A percentile compares a stretch with the other conserved stretches of the same genome.
These are phyloP conservation scores for Suillus lakei DNA, from an alignment of 768 basidiomycete genomes.

Conservation along the genomic window DNA sequence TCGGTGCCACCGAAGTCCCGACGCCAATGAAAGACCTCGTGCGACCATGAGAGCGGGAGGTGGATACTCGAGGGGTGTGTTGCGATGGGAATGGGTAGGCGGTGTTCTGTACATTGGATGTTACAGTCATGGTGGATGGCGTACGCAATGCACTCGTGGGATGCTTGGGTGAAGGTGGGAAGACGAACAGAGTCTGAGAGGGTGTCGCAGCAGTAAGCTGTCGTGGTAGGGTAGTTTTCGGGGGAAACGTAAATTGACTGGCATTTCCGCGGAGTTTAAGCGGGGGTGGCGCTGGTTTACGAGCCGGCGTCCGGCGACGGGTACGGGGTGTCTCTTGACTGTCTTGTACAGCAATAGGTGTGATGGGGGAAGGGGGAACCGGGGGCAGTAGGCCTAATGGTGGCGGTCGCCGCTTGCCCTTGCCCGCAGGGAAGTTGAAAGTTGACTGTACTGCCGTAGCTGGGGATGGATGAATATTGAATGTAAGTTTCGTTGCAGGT, in stretches of 20 bases:
- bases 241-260: conserved; percentile 32
- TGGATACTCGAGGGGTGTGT: conserved; percentile 72
- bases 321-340: conserved; percentile 36
- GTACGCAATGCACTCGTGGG: conserved; percentile 55
- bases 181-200: conserved; percentile 86
- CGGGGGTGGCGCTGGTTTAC: conserved; percentile 59
- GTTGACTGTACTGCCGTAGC: conserved; percentile 56
- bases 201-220: conserved; percentile 49
- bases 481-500: conserved; percentile 62
- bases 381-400: conserved; percentile 67
- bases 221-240: conserved; percentile 25
- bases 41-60: conserved; percentile 66
- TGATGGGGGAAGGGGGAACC: conserved; percentile 74
- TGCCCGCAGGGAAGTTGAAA: conserved; percentile 50
- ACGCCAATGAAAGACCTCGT: conserved; percentile 78
- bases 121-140: conserved; percentile 83
- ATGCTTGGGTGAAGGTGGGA: conserved; percentile 77
- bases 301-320: conserved; percentile 53
- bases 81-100: conserved; percentile 60
- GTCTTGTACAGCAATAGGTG: conserved; percentile 49
- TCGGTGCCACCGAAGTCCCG: conserved; percentile 70
- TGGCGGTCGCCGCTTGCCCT: conserved; percentile 63
- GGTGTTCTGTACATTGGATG: conserved; percentile 55
- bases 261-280: conserved; percentile 49
- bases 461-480: conserved; percentile 51